Evolutionary conservation across 257 asterid species (phyloP).

Genomic region (Petrea volubilis): DNA sequence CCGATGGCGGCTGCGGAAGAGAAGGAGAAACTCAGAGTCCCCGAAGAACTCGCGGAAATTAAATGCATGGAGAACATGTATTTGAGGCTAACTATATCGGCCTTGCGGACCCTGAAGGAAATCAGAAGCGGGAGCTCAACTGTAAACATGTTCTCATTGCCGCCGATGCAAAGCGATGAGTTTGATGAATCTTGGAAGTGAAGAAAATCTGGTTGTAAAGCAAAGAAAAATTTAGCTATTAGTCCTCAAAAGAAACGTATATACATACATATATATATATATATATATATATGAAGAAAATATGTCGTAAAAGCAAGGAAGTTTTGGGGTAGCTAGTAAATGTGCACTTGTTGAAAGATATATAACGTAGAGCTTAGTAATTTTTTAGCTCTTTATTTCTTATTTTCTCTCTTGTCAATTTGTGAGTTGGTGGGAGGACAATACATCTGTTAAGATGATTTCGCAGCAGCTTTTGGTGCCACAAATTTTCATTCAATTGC

Average conservation of each 20-base stretch:
- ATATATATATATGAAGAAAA: not conserved
- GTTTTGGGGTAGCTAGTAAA: conserved; percentile 19
- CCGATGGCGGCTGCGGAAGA: conserved; percentile 21
- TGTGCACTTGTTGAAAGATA: conserved; percentile 15
- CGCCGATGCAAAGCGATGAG: conserved; percentile 48
- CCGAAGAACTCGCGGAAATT: conserved; percentile 55
- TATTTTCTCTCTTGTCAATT: too few species aligned
- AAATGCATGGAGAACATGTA: conserved; percentile 63
- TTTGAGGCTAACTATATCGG: conserved; percentile 58
- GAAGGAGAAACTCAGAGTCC: conserved; percentile 35
- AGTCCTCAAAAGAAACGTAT: not conserved
- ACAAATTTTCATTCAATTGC: too few species aligned
- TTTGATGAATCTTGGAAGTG: conserved; percentile 40
- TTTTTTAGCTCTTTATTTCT: not conserved
- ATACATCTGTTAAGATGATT: too few species aligned
- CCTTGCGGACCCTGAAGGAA: conserved; percentile 57
- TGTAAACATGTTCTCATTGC: conserved; percentile 60
- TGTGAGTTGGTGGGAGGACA: too few species aligned
- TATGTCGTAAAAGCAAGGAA: conserved; percentile 14
- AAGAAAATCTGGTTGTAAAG: conserved; percentile 27
- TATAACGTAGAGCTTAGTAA: not conserved
- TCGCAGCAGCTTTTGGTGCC: too few species aligned
- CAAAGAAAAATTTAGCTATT: conserved; percentile 32
- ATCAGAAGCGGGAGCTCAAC: conserved; percentile 74
- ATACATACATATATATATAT: too few species aligned